A percentile compares a stretch with the other conserved stretches of the same genome.
Conservation (phyloP, 129 eudicot species). For the Pseudognaphalium luteoalbum region DNA sequence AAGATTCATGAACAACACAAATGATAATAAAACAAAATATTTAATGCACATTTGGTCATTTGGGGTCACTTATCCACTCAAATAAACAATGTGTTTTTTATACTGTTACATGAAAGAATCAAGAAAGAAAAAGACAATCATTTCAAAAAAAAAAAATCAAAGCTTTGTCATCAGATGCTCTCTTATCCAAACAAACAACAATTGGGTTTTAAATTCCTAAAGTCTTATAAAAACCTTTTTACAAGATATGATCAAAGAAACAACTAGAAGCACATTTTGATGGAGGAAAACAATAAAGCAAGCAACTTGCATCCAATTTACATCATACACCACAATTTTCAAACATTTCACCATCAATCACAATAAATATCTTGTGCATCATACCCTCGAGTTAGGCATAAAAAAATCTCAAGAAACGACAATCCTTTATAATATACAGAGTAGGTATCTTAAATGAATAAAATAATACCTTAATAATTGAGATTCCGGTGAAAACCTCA, state of each 20-base stretch:
- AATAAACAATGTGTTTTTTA: constrained; percentile 23
- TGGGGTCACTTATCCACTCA: constrained; percentile 22
- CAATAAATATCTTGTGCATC: constrained; percentile 14
- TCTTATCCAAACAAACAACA: constrained; percentile 28
- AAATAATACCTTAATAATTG: not conserved
- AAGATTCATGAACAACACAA: constrained; percentile 22
- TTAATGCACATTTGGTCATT: constrained; percentile 12
- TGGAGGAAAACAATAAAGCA: constrained; percentile 17
- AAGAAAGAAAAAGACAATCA: constrained; percentile 19
- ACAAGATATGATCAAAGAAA: constrained; percentile 33
- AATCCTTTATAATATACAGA: not conserved
- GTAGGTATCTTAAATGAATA: constrained; percentile 4
- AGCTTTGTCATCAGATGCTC: constrained; percentile 21
- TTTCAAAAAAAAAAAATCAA: not conserved
- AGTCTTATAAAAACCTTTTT: not conserved
- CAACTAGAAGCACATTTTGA: constrained; percentile 17
- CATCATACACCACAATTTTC: constrained; percentile 27
- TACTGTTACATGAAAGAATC: not conserved
- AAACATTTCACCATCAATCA: constrained; percentile 16
- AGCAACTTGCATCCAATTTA: constrained; percentile 29
- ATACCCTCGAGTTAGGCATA: constrained; percentile 22
- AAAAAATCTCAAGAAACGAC: constrained; percentile 19
- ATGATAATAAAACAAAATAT: constrained; percentile 14
- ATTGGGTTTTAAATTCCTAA: constrained; percentile 6
- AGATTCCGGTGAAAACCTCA: constrained; percentile 15